phyloP scores from a whole-genome alignment of 78 protist genomes.

The Dictyostelium purpureum region DNA sequence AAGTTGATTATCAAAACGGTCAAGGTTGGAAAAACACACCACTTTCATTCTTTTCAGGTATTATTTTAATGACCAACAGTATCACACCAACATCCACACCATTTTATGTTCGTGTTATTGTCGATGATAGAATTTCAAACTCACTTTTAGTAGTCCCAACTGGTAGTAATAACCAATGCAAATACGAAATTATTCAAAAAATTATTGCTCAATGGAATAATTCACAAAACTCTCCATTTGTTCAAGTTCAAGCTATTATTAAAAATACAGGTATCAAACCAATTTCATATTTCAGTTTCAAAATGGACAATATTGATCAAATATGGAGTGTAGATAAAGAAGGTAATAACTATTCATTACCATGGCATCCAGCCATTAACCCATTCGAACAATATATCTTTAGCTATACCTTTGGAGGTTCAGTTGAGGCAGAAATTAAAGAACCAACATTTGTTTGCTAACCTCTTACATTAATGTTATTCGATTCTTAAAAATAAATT shows the following conservation, averaged over 20 bases:
- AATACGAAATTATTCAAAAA: background rate
- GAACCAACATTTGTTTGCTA: background rate
- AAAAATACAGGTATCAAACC: background rate
- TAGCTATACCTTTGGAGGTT: background rate
- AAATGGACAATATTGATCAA: background rate
- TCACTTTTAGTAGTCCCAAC: background rate
- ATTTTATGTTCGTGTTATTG: constrained; percentile 10
- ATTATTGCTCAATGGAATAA: background rate
- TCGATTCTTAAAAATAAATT: no score
- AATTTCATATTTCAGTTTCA: background rate
- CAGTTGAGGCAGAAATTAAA: background rate
- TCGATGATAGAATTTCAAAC: background rate
- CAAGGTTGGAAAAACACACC: constrained; percentile 14
- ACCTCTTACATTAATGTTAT: no score
- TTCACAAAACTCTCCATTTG: background rate
- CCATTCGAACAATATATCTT: background rate
- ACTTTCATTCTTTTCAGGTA: background rate
- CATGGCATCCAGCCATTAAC: background rate
- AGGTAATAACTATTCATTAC: background rate
- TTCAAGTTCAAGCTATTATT: background rate
- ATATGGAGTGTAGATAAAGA: background rate
- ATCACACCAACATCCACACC: background rate
- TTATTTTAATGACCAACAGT: background rate
- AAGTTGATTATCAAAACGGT: background rate
- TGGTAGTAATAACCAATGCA: background rate